Percentiles rank a stretch among this genome's conserved stretches.
Conservation (phyloP, 495 filamentous ascomycete species). For the Lasiosphaeria hispida region DNA sequence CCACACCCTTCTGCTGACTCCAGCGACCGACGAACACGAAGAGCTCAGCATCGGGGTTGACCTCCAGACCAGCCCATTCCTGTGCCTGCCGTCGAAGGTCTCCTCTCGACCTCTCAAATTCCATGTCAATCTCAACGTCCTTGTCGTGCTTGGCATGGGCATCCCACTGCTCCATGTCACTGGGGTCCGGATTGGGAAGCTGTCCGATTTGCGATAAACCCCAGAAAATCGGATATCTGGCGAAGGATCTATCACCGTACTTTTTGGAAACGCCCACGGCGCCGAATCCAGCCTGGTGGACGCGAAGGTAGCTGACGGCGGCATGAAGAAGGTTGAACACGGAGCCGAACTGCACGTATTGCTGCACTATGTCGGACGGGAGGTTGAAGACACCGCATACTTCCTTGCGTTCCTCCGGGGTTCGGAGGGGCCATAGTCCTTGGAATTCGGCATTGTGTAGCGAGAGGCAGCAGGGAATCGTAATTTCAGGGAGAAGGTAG, state of each 20-base stretch:
- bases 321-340: slow-evolving; percentile 71
- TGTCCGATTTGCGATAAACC: slow-evolving; percentile 66
- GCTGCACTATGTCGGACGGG: slow-evolving; percentile 39
- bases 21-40: slow-evolving; percentile 75
- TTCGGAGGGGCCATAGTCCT: slow-evolving; percentile 70
- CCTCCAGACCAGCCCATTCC: slow-evolving; percentile 67
- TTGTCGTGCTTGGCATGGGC: slow-evolving; percentile 39
- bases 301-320: slow-evolving; percentile 64
- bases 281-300: slow-evolving; percentile 71
- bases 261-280: slow-evolving; percentile 72
- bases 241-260: slow-evolving; percentile 70
- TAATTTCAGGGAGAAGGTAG: slow-evolving; percentile 59
- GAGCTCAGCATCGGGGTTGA: slow-evolving; percentile 63
- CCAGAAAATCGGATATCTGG: slow-evolving; percentile 76
- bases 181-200: slow-evolving; percentile 71
- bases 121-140: slow-evolving; percentile 53
- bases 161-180: slow-evolving; percentile 66
- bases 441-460: slow-evolving; percentile 64
- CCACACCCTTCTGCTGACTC: slow-evolving; percentile 74
- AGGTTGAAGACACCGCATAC: slow-evolving; percentile 68
- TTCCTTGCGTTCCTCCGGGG: slow-evolving; percentile 59
- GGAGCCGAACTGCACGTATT: slow-evolving; percentile 64
- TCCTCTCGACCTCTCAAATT: slow-evolving; percentile 53
- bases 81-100: slow-evolving; percentile 65
- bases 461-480: slow-evolving; percentile 55